These are phyloP conservation scores for Chaetothyriales sp. DNA, from an alignment of 2,329 filamentous ascomycete genomes.

Conservation along the genomic window DNA sequence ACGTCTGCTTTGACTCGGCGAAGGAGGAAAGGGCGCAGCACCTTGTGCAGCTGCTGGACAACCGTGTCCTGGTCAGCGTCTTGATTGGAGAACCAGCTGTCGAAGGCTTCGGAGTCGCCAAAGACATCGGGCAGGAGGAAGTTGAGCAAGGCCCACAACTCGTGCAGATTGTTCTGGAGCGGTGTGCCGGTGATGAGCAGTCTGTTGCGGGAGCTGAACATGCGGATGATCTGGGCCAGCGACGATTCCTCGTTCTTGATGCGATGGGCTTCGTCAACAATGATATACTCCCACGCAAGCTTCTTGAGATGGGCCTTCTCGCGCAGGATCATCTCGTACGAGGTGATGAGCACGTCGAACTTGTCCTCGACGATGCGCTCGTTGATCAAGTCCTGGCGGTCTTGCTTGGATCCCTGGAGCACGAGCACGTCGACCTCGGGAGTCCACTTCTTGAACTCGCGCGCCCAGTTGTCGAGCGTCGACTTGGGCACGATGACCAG, in stretches of 20 bases:
- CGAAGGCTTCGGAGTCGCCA: conserved; percentile 88
- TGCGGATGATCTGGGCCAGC: conserved; percentile 83
- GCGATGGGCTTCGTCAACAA: conserved; percentile 93
- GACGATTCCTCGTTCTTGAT: conserved; percentile 99
- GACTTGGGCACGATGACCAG: conserved; percentile 89
- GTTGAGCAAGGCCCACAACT: conserved; percentile 93
- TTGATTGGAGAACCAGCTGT: conserved; percentile 93
- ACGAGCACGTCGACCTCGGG: conserved; percentile 90
- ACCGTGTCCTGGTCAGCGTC: conserved; percentile 86
- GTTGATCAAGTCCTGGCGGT: conserved; percentile 74
- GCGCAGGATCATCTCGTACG: conserved; percentile 95
- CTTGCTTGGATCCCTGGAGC: conserved; percentile 87
- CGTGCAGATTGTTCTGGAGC: conserved; percentile 93
- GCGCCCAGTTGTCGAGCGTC: conserved; percentile 94
- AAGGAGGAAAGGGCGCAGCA: conserved; percentile 81
- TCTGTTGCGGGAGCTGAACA: conserved; percentile 91
- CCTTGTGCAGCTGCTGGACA: conserved; percentile 85
- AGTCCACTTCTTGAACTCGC: conserved; percentile 87
- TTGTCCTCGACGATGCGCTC: conserved; percentile 84
- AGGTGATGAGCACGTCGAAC: conserved; percentile 95
- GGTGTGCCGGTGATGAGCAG: conserved; percentile 93
- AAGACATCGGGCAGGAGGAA: conserved; percentile 98
- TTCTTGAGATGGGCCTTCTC: conserved; percentile 93
- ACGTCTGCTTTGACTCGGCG: conserved; percentile 95
- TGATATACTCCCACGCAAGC: conserved; percentile 99